Conservation (phyloP, 1,139 yeast species). For the Suhomyces yuchorum region DNA sequence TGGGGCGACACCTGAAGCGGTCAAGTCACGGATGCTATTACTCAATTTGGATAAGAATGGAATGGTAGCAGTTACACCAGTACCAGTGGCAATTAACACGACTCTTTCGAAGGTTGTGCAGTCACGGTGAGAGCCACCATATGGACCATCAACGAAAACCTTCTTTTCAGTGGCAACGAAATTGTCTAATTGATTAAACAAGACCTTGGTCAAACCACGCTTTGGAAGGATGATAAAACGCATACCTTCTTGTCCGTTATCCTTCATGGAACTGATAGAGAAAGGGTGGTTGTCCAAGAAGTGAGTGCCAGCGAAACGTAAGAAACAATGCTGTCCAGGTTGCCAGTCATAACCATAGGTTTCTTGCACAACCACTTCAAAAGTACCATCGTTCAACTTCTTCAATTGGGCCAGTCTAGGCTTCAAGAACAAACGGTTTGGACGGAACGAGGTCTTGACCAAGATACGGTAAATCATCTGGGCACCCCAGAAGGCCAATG, state of each 20-base stretch:
- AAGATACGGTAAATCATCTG: constrained; percentile 55
- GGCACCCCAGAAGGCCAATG: constrained; percentile 56
- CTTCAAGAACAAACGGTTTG: constrained; percentile 44
- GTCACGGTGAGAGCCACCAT: constrained; percentile 60
- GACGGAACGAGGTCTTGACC: constrained; percentile 53
- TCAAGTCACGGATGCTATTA: constrained; percentile 17
- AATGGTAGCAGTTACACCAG: constrained; percentile 58
- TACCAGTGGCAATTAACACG: constrained; percentile 48
- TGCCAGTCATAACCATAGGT: constrained; percentile 46
- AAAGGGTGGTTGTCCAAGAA: constrained; percentile 64
- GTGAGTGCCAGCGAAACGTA: constrained; percentile 50
- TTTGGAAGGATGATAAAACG: constrained; percentile 54
- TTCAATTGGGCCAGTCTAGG: constrained; percentile 47
- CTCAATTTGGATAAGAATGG: constrained; percentile 45
- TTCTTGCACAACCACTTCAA: constrained; percentile 45
- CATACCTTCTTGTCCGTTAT: constrained; percentile 34
- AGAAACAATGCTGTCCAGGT: constrained; percentile 64
- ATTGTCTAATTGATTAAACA: constrained; percentile 33
- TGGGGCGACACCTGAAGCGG: constrained; percentile 14
- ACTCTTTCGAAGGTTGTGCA: constrained; percentile 51
- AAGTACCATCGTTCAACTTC: constrained; percentile 35
- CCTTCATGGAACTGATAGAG: constrained; percentile 48
- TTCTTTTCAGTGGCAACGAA: constrained; percentile 26
- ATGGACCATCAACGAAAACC: constrained; percentile 63
- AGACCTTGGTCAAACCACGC: constrained; percentile 49